Percentiles rank a stretch among this genome's conserved stretches.
phyloP scores from a whole-genome alignment of 2,329 filamentous ascomycete species.

The Trichoderma atroviride region DNA sequence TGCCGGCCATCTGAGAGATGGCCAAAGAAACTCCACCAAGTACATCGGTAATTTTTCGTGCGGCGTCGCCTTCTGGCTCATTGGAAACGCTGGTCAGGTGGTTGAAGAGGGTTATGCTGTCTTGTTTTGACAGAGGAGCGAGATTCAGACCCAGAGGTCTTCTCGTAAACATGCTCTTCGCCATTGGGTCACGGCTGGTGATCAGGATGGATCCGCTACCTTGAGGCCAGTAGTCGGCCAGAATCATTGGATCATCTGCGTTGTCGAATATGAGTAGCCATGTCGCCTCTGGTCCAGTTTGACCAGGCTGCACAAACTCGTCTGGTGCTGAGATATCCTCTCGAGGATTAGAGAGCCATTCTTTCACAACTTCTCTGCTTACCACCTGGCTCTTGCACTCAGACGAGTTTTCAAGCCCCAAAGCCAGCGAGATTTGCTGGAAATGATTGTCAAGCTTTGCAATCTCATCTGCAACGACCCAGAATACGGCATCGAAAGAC shows the following conservation, averaged over 20 bases:
- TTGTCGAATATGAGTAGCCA: neutral
- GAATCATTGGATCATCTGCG: neutral
- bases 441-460: neutral
- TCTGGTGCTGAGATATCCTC: neutral
- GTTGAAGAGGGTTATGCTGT: too few species aligned
- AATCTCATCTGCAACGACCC: neutral
- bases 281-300: neutral
- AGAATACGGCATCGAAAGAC: neutral
- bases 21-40: too few species aligned
- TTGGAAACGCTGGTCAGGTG: too few species aligned
- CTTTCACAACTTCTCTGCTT: neutral
- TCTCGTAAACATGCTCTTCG: too few species aligned
- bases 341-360: slow-evolving; percentile 5
- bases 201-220: neutral
- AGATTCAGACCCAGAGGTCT: too few species aligned
- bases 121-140: too few species aligned
- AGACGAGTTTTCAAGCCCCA: neutral
- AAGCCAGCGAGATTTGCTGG: neutral
- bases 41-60: too few species aligned
- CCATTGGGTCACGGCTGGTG: neutral
- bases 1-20: too few species aligned
- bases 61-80: too few species aligned
- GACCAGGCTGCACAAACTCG: neutral
- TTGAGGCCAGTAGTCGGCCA: neutral
- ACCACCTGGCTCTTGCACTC: neutral